Percentiles rank a stretch among this genome's conserved stretches.
phyloP scores from a whole-genome alignment of 352 stramenopile species.

The Phytopythium vexans region DNA sequence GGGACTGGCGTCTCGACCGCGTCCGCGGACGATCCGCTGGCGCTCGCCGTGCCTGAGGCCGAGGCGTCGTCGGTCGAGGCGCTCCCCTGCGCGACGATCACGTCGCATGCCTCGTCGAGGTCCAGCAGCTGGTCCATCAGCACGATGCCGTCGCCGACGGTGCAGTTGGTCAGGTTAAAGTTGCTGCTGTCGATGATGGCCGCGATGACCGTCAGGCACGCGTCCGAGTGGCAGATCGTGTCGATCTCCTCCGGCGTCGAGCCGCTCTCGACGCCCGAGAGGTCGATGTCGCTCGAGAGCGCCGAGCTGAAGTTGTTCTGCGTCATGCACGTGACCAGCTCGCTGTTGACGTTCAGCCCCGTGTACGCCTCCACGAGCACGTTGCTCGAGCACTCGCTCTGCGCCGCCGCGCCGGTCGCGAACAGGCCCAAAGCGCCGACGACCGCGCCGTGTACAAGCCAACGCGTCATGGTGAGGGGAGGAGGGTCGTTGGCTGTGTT shows the following conservation, averaged over 20 bases:
- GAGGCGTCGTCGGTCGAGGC: neutral
- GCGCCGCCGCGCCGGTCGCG: constrained; percentile 11
- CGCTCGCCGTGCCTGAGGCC: neutral
- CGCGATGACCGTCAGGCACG: constrained; percentile 40
- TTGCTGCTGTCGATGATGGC: constrained; percentile 39
- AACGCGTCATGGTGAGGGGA: neutral
- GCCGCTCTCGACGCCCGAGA: constrained; percentile 27
- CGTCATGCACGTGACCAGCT: constrained; percentile 48
- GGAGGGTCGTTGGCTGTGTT: constrained; percentile 7
- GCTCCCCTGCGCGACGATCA: constrained; percentile 12
- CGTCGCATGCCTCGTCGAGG: constrained; percentile 36
- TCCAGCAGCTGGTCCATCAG: constrained; percentile 45
- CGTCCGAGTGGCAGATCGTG: constrained; percentile 34
- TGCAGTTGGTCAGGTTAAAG: constrained; percentile 56
- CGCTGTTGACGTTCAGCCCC: constrained; percentile 42
- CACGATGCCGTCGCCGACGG: constrained; percentile 43
- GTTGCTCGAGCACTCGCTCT: constrained; percentile 37
- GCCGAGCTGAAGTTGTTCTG: constrained; percentile 47
- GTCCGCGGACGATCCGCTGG: constrained; percentile 2
- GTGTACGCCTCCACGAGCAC: constrained; percentile 43
- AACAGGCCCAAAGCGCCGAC: constrained; percentile 15
- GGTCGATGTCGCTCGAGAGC: constrained; percentile 40
- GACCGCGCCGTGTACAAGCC: constrained; percentile 15
- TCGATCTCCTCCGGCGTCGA: constrained; percentile 34
- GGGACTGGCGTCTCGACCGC: neutral